phyloP scores from a whole-genome alignment of 2,329 filamentous ascomycete species.

The Trichoderma sp. region DNA sequence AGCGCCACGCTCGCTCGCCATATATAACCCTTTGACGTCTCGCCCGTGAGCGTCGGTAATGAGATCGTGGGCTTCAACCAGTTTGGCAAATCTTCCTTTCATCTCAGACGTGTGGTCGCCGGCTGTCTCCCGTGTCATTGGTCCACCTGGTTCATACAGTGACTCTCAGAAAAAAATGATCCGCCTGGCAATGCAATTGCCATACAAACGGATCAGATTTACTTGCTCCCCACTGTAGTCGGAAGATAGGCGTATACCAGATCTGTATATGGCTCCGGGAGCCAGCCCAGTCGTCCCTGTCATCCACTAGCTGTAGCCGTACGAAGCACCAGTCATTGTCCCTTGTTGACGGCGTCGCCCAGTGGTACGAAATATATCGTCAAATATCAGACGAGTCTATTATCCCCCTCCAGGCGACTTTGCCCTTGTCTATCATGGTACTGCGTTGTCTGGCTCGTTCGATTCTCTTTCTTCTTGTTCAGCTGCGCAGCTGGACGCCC shows the following conservation, averaged over 20 bases:
- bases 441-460: not conserved
- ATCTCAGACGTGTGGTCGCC: not conserved
- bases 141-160: slow-evolving; percentile 7
- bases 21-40: not conserved
- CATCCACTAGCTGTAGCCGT: not conserved
- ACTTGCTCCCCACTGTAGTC: too few relatives aligned
- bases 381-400: not conserved
- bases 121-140: not conserved
- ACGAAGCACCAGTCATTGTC: not conserved
- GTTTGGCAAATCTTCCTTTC: not conserved
- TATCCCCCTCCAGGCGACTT: not conserved
- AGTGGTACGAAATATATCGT: not conserved
- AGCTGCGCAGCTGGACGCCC: not conserved
- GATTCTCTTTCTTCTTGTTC: not conserved
- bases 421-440: not conserved
- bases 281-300: not conserved
- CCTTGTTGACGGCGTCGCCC: not conserved
- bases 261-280: slow-evolving; percentile 11
- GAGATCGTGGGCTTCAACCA: not conserved
- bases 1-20: not conserved
- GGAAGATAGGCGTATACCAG: slow-evolving; percentile 2
- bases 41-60: not conserved
- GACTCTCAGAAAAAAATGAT: too few relatives aligned
- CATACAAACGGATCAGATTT: too few relatives aligned
- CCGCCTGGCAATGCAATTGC: too few relatives aligned